Base-by-base conservation (phyloP, 2,329 filamentous ascomycete genomes). In the Endocalyx cinctus region DNA sequence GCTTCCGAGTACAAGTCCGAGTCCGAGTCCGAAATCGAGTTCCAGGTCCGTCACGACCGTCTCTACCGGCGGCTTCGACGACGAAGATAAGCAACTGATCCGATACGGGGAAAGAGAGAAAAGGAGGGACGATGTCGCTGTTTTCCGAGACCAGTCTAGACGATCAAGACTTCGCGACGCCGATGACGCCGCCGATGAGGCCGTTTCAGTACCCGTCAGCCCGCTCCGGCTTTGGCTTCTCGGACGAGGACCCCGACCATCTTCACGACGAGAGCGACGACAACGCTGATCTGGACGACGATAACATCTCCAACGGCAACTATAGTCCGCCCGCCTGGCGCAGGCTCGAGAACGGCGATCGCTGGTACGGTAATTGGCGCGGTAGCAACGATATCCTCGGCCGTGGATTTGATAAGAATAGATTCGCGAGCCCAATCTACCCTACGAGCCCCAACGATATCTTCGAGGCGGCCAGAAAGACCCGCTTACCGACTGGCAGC, bases 311-410 rank as follows among this genome's bases (percentile, higher is more conserved):
- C 53, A 66, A 45, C 50, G 72, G 71, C 67, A 73, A 72, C 42
- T 79, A 72, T 63, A 76, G 70, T 51, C 74, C 74, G 36, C 74
- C 74, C 43, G 74, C 74, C 29, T 79, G 74, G 74, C 67, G 71
- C 52, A 72, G 72, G 45, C 71, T 77, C 58, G 69, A 66, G 63
- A 77, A 76, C 67, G 74, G 72, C 48, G 66, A 69, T 45, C 66
- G 69, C 52, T 74, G 67, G 56, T 73, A 65, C 50, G 72, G 73
- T 43, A 78, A 80, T 54, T 80, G 82, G 71, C 71, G 72, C 47
- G 61, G 64, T 42, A 63, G 68, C 39, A 72, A 78, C 49, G 72
- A 79, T 47, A 60, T 68, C 8, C 62, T 75, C 26, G 70, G 66
- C 38, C 59, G 67, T 23, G 62, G 66, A 33, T 62, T 72, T 16